Evolutionary conservation across 495 filamentous ascomycete species (phyloP).

Genomic region (Friedmanniomyces endolithicus): DNA sequence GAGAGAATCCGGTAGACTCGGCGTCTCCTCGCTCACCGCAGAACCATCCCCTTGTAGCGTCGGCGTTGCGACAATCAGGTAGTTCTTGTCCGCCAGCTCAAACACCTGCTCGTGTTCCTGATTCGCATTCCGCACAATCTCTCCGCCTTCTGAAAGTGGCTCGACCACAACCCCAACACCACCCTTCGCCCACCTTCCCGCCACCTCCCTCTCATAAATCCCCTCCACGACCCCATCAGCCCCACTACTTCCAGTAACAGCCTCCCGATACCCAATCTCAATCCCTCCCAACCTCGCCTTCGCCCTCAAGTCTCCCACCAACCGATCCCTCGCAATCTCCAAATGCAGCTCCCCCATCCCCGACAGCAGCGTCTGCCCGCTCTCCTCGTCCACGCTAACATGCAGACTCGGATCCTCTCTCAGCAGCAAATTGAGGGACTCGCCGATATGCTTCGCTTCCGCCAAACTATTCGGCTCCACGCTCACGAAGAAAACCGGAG

Average conservation of each 20-base stretch:
- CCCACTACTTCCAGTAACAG: constrained; percentile 44
- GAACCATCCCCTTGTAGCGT: constrained; percentile 20
- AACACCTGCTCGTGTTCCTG: constrained; percentile 45
- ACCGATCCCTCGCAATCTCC: constrained; percentile 79
- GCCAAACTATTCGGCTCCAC: constrained; percentile 72
- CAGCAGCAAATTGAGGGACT: constrained; percentile 61
- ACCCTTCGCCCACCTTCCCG: constrained; percentile 66
- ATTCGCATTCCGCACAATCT: constrained; percentile 27
- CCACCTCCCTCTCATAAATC: constrained; percentile 64
- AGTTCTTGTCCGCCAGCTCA: constrained; percentile 31
- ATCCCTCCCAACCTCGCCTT: constrained; percentile 87
- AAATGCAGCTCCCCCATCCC: constrained; percentile 99
- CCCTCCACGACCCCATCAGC: constrained; percentile 42
- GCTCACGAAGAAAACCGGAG: constrained; percentile 89
- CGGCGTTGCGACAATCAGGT: constrained; percentile 30
- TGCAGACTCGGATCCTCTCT: constrained; percentile 93
- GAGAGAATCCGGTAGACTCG: constrained; percentile 44
- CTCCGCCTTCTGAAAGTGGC: constrained; percentile 37
- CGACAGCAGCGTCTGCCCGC: constrained; percentile 80
- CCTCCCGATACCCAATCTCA: constrained; percentile 89
- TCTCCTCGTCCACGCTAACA: constrained; percentile 73
- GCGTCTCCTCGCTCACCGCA: constrained; percentile 7
- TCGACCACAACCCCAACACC: constrained; percentile 56
- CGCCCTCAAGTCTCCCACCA: constrained; percentile 78
- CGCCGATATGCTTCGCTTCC: constrained; percentile 64